These are phyloP conservation scores for Dendryphion nanum DNA, from an alignment of 2,329 filamentous ascomycete genomes.

Conservation along the genomic window DNA sequence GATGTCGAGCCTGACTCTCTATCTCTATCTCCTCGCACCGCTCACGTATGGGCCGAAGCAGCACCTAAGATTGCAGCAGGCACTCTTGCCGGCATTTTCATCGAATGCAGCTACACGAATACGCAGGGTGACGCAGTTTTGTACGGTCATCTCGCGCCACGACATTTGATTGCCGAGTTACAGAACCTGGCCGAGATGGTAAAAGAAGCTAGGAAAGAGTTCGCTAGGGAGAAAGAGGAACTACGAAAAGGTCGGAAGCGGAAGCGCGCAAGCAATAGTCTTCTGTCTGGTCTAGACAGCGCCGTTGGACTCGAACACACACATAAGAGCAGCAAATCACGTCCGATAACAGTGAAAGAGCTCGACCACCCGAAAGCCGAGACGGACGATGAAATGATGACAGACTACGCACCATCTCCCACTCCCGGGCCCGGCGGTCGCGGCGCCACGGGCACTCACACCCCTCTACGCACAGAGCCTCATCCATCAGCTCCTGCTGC, in stretches of 20 bases:
- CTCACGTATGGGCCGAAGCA: slow-evolving; percentile 82
- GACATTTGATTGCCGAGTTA: slow-evolving; percentile 79
- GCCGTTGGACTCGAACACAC: slow-evolving; percentile 3
- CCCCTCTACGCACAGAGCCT: slow-evolving; percentile 10
- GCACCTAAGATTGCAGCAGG: slow-evolving; percentile 78
- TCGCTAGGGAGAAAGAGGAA: slow-evolving; percentile 32
- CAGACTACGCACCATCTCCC: slow-evolving; percentile 21
- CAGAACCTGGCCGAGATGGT: slow-evolving; percentile 70
- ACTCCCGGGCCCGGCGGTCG: slow-evolving; percentile 8
- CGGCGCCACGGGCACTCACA: slow-evolving; percentile 18
- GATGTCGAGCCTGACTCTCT: slow-evolving; percentile 92
- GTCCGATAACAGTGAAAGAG: slow-evolving; percentile 4
- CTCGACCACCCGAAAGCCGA: slow-evolving; percentile 6
- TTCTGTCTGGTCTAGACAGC: slow-evolving; percentile 10
- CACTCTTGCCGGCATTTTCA: slow-evolving; percentile 76
- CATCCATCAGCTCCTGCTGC: slow-evolving; percentile 20
- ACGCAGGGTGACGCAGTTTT: slow-evolving; percentile 72
- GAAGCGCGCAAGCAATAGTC: slow-evolving; percentile 55
- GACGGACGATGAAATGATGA: slow-evolving; percentile 28
- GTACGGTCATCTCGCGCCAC: slow-evolving; percentile 85
- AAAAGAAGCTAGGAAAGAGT: slow-evolving; percentile 44
- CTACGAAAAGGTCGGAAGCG: slow-evolving; percentile 56
- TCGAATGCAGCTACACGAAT: slow-evolving; percentile 93
- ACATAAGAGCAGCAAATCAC: slow-evolving; percentile 15
- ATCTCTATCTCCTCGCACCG: slow-evolving; percentile 76